Evolutionary conservation across 2,329 filamentous ascomycete genomes (phyloP).

Genomic region (Fusarium albosuccineum): DNA sequence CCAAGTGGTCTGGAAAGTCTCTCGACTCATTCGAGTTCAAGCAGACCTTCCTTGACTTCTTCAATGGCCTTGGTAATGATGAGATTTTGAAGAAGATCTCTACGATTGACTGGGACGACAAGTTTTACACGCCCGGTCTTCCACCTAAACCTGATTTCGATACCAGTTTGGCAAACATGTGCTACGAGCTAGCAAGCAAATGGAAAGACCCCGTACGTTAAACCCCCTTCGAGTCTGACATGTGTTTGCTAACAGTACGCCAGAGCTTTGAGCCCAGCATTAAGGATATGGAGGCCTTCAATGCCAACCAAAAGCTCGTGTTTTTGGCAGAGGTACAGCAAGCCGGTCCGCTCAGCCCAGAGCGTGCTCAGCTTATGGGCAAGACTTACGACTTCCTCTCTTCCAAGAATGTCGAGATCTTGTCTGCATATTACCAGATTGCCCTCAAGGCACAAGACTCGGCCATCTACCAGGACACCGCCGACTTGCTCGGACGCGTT

Average conservation of each 20-base stretch:
- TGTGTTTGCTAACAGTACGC: conserved; percentile 44
- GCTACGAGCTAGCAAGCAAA: conserved; percentile 83
- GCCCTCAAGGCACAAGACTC: conserved; percentile 80
- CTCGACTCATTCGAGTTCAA: conserved; percentile 97
- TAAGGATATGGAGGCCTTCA: conserved; percentile 79
- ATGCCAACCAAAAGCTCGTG: conserved; percentile 89
- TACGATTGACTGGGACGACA: conserved; percentile 87
- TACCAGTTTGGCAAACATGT: conserved; percentile 86
- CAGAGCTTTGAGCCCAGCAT: conserved; percentile 73
- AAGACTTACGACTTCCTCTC: conserved; percentile 77
- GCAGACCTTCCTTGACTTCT: conserved; percentile 87
- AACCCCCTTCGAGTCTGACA: conserved; percentile 34
- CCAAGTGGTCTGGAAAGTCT: conserved; percentile 84
- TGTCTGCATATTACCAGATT: conserved; percentile 82
- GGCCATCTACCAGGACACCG: conserved; percentile 76
- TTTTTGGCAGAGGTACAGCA: conserved; percentile 86
- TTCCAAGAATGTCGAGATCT: conserved; percentile 90
- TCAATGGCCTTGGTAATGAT: conserved; percentile 73
- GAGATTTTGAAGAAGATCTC: conserved; percentile 74
- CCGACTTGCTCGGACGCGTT: conserved; percentile 81
- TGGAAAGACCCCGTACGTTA: conserved; percentile 75
- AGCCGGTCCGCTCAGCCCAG: conserved; percentile 70
- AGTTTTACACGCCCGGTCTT: conserved; percentile 89
- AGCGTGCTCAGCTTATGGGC: conserved; percentile 79
- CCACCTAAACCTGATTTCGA: conserved; percentile 94